Evolutionary conservation across 768 basidiomycete genomes (phyloP), one percentile per base, ranked within the genome.

Genomic region (Termitomyces sp.): DNA sequence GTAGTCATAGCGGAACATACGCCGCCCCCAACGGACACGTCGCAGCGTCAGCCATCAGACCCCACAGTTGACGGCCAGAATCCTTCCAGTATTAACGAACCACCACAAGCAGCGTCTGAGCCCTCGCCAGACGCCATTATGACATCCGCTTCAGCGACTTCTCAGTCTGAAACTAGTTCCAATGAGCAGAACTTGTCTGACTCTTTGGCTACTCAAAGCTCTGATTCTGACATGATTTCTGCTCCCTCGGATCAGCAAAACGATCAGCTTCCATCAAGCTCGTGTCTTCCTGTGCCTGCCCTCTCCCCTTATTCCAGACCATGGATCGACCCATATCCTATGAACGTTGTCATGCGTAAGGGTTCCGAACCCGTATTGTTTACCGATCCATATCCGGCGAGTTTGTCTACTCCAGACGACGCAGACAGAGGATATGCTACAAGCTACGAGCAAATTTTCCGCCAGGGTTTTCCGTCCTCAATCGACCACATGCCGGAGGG

Each of bases 341-440:
- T 55, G 48, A 21, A 45, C 3, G 52, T 65, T 25, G 40, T 63
- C 7, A 61, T 63, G 56, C 60, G 60, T 21, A 59, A 62, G 40
- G 56, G 73, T 6, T 68, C 67, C 37, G 66, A 67, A 27, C 73
- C 72, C 19, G 61, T 73, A 54, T 59, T 79, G 14, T 64, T 70
- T 54, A 53, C 68, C 25, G 78, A 79, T 59, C 76, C 78, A 3
- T 80, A 76, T 59, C 79, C 79, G 1, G 76, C 76, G 47, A 77
- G 75, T 58, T 70, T 81, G 39, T 79, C 80, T 0, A 77, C 78
- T 1, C 79, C 78, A 12, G 35, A 59, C 14, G 58, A 68, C 17
- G 27, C 35, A n/a, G n/a, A n/a, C 23, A 49, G 21, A 3, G 47
- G 5, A 21, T 48, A 48, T 40, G n/a, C 25, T 40, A 25, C n/a